A percentile compares a stretch with the other conserved stretches of the same genome.
Evolutionary conservation across 2,329 filamentous ascomycete species (phyloP).

Genomic region (Gaeumannomyces sp.): DNA sequence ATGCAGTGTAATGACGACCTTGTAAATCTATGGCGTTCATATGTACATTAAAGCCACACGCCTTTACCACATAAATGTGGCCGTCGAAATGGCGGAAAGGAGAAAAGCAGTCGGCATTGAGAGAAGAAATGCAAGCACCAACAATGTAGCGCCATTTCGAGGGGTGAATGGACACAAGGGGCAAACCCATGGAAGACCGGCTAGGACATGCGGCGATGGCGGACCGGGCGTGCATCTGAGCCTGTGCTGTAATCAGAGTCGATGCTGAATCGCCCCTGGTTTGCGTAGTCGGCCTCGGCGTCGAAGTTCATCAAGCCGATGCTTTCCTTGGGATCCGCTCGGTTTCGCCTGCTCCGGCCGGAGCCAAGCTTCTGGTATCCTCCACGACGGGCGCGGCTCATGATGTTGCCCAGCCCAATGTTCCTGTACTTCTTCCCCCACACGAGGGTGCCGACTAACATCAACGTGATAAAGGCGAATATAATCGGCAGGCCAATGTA

Average conservation of each 20-base stretch:
- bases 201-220: neutral
- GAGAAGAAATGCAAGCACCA: neutral
- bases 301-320: neutral
- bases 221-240: neutral
- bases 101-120: neutral
- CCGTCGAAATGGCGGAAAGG: neutral
- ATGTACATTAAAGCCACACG: neutral
- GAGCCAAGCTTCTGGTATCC: slow-evolving; percentile 28
- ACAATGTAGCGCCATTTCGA: neutral
- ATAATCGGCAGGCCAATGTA: slow-evolving; percentile 47
- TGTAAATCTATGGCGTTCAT: slow-evolving; percentile 39
- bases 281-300: neutral
- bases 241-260: neutral
- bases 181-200: neutral
- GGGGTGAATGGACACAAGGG: neutral
- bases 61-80: neutral
- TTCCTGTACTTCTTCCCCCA: slow-evolving; percentile 46
- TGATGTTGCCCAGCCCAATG: slow-evolving; percentile 46
- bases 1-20: slow-evolving; percentile 89
- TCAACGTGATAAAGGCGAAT: slow-evolving; percentile 39
- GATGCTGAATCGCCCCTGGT: neutral
- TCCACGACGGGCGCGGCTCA: slow-evolving; percentile 32
- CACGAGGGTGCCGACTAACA: slow-evolving; percentile 49
- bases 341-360: neutral
- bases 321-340: neutral